Evolutionary conservation across 768 basidiomycete genomes (phyloP).

Genomic region (Flagelloscypha sp.): DNA sequence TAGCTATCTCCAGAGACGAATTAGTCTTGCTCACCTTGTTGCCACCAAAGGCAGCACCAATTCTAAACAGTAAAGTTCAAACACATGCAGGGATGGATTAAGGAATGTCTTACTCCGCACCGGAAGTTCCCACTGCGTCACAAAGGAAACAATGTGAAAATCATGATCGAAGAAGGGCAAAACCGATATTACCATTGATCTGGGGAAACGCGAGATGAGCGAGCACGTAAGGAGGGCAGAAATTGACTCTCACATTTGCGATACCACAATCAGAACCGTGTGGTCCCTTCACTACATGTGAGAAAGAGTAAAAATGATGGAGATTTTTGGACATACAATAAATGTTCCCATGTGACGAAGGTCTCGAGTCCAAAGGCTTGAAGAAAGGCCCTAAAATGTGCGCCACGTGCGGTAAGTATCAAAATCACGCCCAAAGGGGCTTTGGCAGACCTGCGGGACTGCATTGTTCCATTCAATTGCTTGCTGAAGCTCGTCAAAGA

Average conservation of each 20-base stretch:
- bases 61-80: no score
- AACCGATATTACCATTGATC: no score
- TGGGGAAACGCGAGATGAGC: no score
- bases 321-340: no score
- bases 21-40: slow-evolving; percentile 59
- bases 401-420: slow-evolving; percentile 5
- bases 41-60: slow-evolving; percentile 84
- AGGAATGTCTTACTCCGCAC: no score
- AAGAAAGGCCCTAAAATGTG: slow-evolving; percentile 63
- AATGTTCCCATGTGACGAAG: slow-evolving; percentile 80
- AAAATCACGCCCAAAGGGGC: slow-evolving; percentile 6
- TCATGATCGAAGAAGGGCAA: no score
- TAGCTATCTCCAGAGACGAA: slow-evolving; percentile 4
- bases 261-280: slow-evolving; percentile 87
- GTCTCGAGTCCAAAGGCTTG: slow-evolving; percentile 85
- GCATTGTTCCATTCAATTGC: slow-evolving; percentile 88
- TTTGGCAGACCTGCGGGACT: slow-evolving; percentile 56
- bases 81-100: no score
- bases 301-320: no score
- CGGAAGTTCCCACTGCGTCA: slow-evolving; percentile 53
- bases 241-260: slow-evolving; percentile 59
- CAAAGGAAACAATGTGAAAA: no score
- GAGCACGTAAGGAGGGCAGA: no score
- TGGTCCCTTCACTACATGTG: no score
- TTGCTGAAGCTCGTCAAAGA: slow-evolving; percentile 81